Evolutionary conservation across 257 asterid genomes (phyloP).

Genomic region (Jaltomata sinuosa): DNA sequence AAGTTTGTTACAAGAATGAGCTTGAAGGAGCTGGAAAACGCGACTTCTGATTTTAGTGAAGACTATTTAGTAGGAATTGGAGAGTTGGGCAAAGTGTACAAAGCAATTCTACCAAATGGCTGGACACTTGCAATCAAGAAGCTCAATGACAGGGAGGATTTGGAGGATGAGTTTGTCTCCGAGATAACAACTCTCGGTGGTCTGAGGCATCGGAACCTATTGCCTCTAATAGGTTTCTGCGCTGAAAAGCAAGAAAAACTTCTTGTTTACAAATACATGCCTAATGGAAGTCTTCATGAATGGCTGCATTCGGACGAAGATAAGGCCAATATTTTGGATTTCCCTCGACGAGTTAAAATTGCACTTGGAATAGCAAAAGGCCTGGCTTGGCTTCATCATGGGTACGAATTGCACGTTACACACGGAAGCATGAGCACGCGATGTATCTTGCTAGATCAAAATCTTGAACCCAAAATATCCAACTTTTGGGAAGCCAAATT

Average conservation of each 20-base stretch:
- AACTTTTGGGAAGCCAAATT: constrained; percentile 7
- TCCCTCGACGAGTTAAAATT: constrained; percentile 11
- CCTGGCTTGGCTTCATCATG: constrained; percentile 17
- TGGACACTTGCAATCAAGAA: constrained; percentile 5
- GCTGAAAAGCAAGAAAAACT: background rate
- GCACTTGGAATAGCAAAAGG: constrained; percentile 15
- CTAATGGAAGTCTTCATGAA: constrained; percentile 18
- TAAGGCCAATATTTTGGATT: background rate
- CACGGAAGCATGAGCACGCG: constrained; percentile 8
- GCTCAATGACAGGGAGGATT: background rate
- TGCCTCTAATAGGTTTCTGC: constrained; percentile 18
- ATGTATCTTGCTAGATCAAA: constrained; percentile 9
- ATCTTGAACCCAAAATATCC: constrained; percentile 13
- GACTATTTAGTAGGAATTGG: constrained; percentile 1
- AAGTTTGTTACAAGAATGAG: constrained; percentile 10
- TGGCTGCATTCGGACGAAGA: background rate
- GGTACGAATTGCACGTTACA: background rate
- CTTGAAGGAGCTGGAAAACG: constrained; percentile 4
- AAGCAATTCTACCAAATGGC: constrained; percentile 8
- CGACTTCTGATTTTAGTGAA: constrained; percentile 11
- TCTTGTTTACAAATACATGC: constrained; percentile 18
- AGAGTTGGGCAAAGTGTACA: constrained; percentile 10
- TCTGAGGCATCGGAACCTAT: constrained; percentile 7
- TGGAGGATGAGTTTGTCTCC: background rate
- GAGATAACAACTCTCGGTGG: constrained; percentile 12